phyloP scores from a whole-genome alignment of 305 asterid species.

The Salvia sclarea region DNA sequence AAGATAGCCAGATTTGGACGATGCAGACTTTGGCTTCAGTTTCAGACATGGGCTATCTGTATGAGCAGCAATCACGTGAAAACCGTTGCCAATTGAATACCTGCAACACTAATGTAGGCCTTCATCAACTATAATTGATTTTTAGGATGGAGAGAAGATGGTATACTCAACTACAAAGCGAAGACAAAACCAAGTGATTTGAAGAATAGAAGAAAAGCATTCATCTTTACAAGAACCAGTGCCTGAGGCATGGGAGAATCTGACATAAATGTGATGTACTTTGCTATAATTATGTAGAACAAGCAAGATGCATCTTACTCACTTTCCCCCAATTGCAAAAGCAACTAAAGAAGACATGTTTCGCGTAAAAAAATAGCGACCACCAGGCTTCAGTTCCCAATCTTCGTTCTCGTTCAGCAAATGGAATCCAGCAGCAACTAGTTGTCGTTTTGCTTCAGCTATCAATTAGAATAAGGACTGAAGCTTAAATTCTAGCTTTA shows the following conservation, averaged over 20 bases:
- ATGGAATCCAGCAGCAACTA: constrained; percentile 87
- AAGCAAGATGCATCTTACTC: constrained; percentile 40
- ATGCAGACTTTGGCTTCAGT: constrained; percentile 91
- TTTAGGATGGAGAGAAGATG: constrained; percentile 15
- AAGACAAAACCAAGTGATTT: constrained; percentile 1
- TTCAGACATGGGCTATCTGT: constrained; percentile 98
- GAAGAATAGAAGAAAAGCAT: constrained; percentile 12
- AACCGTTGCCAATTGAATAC: constrained; percentile 82
- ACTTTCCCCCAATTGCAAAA: constrained; percentile 92
- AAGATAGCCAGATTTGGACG: constrained; percentile 83
- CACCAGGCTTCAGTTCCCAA: constrained; percentile 94
- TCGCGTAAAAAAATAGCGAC: constrained; percentile 91
- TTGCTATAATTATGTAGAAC: constrained; percentile 17
- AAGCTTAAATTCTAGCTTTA: constrained; percentile 8
- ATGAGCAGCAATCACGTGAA: constrained; percentile 93
- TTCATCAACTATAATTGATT: constrained; percentile 30
- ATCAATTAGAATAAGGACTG: constrained; percentile 24
- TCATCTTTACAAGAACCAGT: neutral
- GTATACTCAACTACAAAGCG: constrained; percentile 11
- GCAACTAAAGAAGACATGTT: constrained; percentile 96
- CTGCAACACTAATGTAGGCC: constrained; percentile 58
- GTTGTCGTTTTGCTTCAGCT: constrained; percentile 95
- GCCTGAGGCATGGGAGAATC: constrained; percentile 14
- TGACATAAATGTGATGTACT: constrained; percentile 25
- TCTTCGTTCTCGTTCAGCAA: constrained; percentile 84